A percentile compares a stretch with the other conserved stretches of the same genome.
Evolutionary conservation across 2,329 filamentous ascomycete genomes (phyloP).

Genomic region (Knoxdaviesia proteae): DNA sequence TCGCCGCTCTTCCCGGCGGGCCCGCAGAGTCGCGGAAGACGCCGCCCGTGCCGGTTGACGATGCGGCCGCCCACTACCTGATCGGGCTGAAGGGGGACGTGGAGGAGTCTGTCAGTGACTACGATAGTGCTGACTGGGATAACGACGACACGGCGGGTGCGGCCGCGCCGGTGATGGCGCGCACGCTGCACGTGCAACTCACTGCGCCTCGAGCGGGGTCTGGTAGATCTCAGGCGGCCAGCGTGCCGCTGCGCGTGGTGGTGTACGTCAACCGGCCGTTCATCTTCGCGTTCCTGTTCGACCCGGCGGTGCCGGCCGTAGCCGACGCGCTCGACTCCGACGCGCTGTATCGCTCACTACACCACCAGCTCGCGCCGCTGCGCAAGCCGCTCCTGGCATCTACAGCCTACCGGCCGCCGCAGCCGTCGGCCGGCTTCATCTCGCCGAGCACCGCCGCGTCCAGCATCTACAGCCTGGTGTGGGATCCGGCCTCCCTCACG

Average conservation of each 20-base stretch:
- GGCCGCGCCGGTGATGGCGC: constrained; percentile 29
- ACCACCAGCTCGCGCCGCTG: constrained; percentile 38
- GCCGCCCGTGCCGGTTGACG: constrained; percentile 3
- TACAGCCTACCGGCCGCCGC: constrained; percentile 33
- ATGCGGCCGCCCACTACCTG: constrained; percentile 30
- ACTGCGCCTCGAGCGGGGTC: neutral
- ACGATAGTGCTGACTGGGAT: constrained; percentile 12
- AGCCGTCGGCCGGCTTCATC: constrained; percentile 16
- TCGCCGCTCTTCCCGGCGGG: neutral
- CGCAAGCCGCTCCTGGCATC: constrained; percentile 33
- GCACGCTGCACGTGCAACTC: constrained; percentile 48
- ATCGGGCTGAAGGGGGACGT: constrained; percentile 49
- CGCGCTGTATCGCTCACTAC: constrained; percentile 36
- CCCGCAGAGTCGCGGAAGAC: neutral
- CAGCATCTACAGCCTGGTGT: constrained; percentile 38
- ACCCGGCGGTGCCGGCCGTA: constrained; percentile 26
- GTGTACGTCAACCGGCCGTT: constrained; percentile 59
- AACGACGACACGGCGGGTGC: constrained; percentile 20
- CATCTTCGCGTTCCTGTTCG: constrained; percentile 57
- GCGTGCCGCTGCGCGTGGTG: constrained; percentile 35
- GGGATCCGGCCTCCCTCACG: constrained; percentile 34
- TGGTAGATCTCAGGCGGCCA: constrained; percentile 11
- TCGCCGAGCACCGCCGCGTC: constrained; percentile 6
- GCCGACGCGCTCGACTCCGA: constrained; percentile 36
- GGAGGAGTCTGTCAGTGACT: constrained; percentile 19